These are phyloP conservation scores for Plasmodium knowlesi DNA, from an alignment of 169 alveolate genomes.

Conservation along the genomic window DNA sequence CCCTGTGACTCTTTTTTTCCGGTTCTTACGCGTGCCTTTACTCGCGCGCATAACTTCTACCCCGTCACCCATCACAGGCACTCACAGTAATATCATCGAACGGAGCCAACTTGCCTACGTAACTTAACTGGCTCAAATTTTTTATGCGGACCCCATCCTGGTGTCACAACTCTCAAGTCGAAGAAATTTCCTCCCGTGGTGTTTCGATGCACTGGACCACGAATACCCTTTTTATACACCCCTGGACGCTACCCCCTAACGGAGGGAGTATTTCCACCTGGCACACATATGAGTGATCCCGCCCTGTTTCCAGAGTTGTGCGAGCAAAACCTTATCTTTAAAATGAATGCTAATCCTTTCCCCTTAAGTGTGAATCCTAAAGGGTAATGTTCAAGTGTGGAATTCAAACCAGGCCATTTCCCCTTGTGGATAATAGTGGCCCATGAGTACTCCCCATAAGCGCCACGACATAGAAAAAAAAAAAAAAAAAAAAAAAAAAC, in stretches of 20 bases:
- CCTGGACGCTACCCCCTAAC: background rate
- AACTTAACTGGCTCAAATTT: background rate
- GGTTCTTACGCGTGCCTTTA: background rate
- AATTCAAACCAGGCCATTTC: background rate
- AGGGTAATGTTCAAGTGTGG: background rate
- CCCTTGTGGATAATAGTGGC: background rate
- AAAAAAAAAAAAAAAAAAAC: no score
- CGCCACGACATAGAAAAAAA: background rate
- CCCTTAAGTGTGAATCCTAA: background rate
- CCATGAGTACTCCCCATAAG: background rate
- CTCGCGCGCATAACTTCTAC: background rate
- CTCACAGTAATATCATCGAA: background rate
- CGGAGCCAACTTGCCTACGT: background rate
- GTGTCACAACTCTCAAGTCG: background rate
- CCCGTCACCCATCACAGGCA: background rate
- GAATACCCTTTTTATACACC: background rate
- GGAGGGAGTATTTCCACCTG: background rate
- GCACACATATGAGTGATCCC: background rate
- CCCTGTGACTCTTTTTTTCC: background rate
- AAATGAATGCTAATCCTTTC: background rate
- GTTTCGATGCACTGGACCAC: background rate
- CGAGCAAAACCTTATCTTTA: background rate
- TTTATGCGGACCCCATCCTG: background rate
- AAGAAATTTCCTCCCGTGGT: background rate
- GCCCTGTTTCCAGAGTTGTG: background rate